Evolutionary conservation across 2,329 filamentous ascomycete species (phyloP).

Genomic region (Apiospora hydei): DNA sequence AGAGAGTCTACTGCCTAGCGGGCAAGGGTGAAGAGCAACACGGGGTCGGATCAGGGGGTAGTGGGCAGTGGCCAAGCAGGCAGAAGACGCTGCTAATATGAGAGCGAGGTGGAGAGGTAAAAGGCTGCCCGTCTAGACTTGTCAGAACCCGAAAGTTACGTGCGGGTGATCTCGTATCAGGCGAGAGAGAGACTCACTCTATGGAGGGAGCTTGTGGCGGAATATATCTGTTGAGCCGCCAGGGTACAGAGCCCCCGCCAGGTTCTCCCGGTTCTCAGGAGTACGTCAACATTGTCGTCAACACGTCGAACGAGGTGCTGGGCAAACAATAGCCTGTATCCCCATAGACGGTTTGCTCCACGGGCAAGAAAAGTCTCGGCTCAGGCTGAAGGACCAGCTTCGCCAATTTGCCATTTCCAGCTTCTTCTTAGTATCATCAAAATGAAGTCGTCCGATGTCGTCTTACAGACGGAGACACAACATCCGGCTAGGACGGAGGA

Average conservation of each 20-base stretch:
- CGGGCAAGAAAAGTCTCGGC: conserved; percentile 1
- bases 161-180: conserved; percentile 6
- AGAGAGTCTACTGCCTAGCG: background rate
- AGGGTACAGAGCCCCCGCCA: background rate
- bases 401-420: background rate
- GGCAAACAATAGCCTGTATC: conserved; percentile 5
- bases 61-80: background rate
- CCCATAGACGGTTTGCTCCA: background rate
- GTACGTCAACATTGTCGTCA: conserved; percentile 20
- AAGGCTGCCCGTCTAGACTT: background rate
- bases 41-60: background rate
- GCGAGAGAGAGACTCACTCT: background rate
- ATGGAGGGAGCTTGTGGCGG: background rate
- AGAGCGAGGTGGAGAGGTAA: background rate
- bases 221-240: background rate
- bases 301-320: conserved; percentile 3
- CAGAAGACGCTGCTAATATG: background rate
- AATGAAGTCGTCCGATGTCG: conserved; percentile 5
- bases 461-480: background rate
- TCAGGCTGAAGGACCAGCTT: background rate
- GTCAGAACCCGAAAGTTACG: background rate
- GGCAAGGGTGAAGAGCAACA: background rate
- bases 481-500: background rate
- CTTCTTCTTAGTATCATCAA: background rate
- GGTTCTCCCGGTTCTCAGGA: background rate